Percentiles rank a stretch among this genome's conserved stretches.
phyloP scores from a whole-genome alignment of 1,284 basidiomycete genomes.

The Sparassis latifolia region DNA sequence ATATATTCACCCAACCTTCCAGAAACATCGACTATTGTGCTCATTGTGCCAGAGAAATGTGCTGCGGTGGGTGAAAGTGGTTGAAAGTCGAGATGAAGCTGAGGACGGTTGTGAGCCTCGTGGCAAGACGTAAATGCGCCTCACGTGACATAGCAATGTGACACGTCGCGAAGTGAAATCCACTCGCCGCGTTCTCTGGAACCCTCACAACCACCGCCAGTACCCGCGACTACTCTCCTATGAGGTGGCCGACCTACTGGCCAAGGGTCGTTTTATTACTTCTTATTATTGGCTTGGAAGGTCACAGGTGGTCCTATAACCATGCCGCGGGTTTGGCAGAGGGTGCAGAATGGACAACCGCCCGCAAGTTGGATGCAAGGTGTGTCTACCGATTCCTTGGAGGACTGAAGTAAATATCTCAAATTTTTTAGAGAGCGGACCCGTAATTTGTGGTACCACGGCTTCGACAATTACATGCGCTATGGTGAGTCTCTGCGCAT shows the following conservation, averaged over 20 bases:
- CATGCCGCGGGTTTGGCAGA: conserved; percentile 27
- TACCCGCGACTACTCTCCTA: conserved; percentile 23
- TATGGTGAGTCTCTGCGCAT: conserved; percentile 43
- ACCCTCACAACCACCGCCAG: too few species aligned
- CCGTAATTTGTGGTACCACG: conserved; percentile 77
- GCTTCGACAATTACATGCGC: conserved; percentile 74
- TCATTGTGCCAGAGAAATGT: conserved; percentile 30
- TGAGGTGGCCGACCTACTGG: conserved; percentile 64
- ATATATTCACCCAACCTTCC: conserved; percentile 61
- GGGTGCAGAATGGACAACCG: conserved; percentile 45
- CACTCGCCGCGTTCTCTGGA: too few species aligned
- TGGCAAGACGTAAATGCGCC: too few species aligned
- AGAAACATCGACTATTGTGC: conserved; percentile 49
- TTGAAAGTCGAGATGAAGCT: neutral
- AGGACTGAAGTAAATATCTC: neutral
- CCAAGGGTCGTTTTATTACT: conserved; percentile 46
- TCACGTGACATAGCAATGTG: too few species aligned
- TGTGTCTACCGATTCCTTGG: conserved; percentile 22
- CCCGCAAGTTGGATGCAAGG: conserved; percentile 58
- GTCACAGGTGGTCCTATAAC: conserved; percentile 31
- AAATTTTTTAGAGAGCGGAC: conserved; percentile 49
- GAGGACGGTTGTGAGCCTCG: too few species aligned
- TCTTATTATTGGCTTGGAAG: conserved; percentile 40
- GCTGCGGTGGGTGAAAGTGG: neutral
- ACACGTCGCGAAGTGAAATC: too few species aligned